A percentile compares a stretch with the other conserved stretches of the same genome.
Evolutionary conservation across 345 rosid species (phyloP).

Genomic region (Syzygium jambos): DNA sequence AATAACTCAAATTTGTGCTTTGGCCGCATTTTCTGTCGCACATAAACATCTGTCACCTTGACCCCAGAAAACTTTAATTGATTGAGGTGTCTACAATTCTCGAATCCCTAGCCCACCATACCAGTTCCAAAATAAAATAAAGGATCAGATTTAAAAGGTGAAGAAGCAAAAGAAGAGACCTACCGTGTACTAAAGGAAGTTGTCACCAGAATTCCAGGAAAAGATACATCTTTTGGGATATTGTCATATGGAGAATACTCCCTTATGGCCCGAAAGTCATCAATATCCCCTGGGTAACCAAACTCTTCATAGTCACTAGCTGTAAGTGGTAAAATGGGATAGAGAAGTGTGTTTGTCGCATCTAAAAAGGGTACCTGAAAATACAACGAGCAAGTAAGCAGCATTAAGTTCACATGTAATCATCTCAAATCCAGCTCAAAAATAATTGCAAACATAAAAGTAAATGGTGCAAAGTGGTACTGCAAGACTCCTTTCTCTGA

Average conservation of each 20-base stretch:
- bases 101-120: neutral
- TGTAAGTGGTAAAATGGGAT: constrained; percentile 72
- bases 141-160: neutral
- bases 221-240: constrained; percentile 59
- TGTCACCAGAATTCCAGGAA: constrained; percentile 74
- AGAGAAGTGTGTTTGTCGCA: constrained; percentile 73
- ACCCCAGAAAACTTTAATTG: neutral
- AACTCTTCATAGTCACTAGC: constrained; percentile 87
- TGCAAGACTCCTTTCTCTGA: neutral
- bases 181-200: constrained; percentile 85
- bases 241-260: constrained; percentile 83
- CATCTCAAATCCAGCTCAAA: neutral
- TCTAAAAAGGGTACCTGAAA: constrained; percentile 87
- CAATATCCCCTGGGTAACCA: constrained; percentile 72
- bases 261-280: constrained; percentile 68
- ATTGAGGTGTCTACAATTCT: neutral
- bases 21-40: neutral
- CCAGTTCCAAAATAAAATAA: neutral
- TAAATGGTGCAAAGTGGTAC: neutral
- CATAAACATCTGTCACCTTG: neutral
- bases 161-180: neutral
- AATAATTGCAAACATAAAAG: neutral
- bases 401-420: neutral
- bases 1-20: neutral
- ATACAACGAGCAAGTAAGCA: neutral